Evolutionary conservation across 1,284 basidiomycete species (phyloP).

Genomic region (Pseudozyma sp.): DNA sequence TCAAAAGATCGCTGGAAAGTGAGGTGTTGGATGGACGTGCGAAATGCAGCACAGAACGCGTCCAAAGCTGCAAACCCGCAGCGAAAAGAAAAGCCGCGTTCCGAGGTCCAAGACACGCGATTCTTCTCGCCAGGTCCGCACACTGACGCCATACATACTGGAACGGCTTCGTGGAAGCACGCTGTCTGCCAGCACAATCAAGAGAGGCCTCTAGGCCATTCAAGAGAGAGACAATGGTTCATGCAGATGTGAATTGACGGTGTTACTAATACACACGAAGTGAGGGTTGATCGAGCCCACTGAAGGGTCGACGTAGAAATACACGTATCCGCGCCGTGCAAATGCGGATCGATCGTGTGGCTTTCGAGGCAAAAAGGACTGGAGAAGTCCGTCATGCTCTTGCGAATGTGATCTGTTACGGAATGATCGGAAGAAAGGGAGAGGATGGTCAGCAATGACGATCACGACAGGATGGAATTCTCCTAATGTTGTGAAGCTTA

Average conservation of each 20-base stretch:
- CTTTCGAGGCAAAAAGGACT: neutral
- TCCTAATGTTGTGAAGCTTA: slow-evolving; percentile 12
- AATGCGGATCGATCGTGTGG: slow-evolving; percentile 48
- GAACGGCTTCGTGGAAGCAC: neutral
- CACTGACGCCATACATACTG: no score
- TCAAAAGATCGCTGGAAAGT: neutral
- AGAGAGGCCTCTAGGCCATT: no score
- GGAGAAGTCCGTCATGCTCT: slow-evolving; percentile 15
- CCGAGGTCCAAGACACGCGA: neutral
- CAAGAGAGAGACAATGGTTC: neutral
- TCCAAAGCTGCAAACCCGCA: neutral
- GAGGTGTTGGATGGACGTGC: slow-evolving; percentile 6
- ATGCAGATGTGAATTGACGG: slow-evolving; percentile 1
- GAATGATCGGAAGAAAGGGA: neutral
- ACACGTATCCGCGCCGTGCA: slow-evolving; percentile 47
- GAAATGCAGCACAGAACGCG: slow-evolving; percentile 6
- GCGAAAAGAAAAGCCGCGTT: slow-evolving; percentile 6
- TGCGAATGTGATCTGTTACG: slow-evolving; percentile 49
- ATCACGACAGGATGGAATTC: neutral
- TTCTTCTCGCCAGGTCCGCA: slow-evolving; percentile 1
- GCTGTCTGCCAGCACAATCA: neutral
- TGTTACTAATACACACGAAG: slow-evolving; percentile 25
- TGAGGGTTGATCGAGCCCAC: neutral
- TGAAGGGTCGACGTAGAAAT: slow-evolving; percentile 9
- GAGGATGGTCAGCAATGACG: slow-evolving; percentile 2